phyloP scores from a whole-genome alignment of 169 alveolate genomes.

The Cryptosporidium ryanae region DNA sequence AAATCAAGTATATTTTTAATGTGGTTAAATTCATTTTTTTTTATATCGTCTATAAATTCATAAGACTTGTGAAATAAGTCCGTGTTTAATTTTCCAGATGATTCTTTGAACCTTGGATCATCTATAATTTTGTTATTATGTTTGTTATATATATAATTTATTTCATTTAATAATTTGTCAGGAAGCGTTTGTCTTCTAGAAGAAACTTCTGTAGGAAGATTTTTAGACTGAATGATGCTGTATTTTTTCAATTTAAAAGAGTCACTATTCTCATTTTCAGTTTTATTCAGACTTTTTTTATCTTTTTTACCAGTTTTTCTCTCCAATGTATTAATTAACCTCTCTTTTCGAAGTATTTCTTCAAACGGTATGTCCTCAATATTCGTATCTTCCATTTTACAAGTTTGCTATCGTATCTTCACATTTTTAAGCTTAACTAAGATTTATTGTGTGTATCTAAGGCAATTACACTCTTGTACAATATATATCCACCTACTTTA shows the following conservation, averaged over 20 bases:
- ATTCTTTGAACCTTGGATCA: conserved; percentile 71
- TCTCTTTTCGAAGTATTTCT: conserved; percentile 44
- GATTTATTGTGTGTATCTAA: too few species aligned
- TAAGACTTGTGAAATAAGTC: conserved; percentile 66
- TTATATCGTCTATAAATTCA: conserved; percentile 32
- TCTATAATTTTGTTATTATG: not conserved
- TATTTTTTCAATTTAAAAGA: conserved; percentile 1
- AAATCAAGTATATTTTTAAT: conserved; percentile 40
- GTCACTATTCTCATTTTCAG: not conserved
- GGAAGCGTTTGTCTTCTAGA: conserved; percentile 53
- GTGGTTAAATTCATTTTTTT: conserved; percentile 32
- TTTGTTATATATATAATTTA: conserved; percentile 36
- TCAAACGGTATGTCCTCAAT: conserved; percentile 65
- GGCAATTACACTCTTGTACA: too few species aligned
- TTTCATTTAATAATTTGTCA: conserved; percentile 38
- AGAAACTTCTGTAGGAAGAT: conserved; percentile 54
- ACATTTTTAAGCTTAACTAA: too few species aligned
- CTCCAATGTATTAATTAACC: not conserved
- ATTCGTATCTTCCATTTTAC: not conserved
- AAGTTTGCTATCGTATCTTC: too few species aligned
- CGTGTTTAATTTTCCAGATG: conserved; percentile 57
- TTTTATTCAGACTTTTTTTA: not conserved
- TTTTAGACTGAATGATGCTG: conserved; percentile 5
- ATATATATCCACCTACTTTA: too few species aligned
- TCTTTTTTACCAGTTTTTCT: not conserved